Conservation (phyloP, 2,329 filamentous ascomycete genomes). For the Calycina herbarum region DNA sequence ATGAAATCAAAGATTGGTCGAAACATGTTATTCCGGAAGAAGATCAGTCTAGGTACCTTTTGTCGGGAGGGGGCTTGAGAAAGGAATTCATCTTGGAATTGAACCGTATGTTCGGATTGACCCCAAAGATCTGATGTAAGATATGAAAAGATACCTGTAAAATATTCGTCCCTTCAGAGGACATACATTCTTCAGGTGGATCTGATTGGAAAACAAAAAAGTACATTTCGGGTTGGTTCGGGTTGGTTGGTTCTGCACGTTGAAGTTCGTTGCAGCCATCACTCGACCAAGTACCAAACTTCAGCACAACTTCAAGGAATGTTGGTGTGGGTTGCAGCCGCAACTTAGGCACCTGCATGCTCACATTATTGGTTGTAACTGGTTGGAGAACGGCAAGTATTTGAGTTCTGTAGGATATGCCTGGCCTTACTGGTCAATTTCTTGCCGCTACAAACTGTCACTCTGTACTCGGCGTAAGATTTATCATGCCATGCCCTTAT, state of each 20-base stretch:
- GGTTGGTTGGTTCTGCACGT: not conserved
- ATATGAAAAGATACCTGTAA: not conserved
- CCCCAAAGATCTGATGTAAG: not conserved
- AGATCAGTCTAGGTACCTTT: not conserved
- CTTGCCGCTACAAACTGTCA: not conserved
- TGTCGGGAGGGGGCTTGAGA: too few species aligned
- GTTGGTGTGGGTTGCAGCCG: not conserved
- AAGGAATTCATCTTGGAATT: not conserved
- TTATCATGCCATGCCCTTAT: not conserved
- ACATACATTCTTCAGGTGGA: not conserved
- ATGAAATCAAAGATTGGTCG: not conserved
- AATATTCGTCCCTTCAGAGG: not conserved
- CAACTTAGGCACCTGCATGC: not conserved
- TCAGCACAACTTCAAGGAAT: too few species aligned
- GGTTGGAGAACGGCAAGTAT: not conserved
- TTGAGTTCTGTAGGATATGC: not conserved
- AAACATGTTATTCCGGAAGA: not conserved
- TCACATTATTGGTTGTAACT: not conserved
- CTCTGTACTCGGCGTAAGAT: not conserved
- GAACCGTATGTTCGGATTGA: not conserved
- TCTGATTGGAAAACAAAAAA: too few species aligned
- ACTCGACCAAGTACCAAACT: not conserved
- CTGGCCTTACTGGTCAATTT: not conserved
- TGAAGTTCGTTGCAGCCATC: not conserved
- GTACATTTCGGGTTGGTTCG: not conserved